These are phyloP conservation scores for Phialophora verrucosa DNA, from an alignment of 2,329 filamentous ascomycete species.

Conservation along the genomic window DNA sequence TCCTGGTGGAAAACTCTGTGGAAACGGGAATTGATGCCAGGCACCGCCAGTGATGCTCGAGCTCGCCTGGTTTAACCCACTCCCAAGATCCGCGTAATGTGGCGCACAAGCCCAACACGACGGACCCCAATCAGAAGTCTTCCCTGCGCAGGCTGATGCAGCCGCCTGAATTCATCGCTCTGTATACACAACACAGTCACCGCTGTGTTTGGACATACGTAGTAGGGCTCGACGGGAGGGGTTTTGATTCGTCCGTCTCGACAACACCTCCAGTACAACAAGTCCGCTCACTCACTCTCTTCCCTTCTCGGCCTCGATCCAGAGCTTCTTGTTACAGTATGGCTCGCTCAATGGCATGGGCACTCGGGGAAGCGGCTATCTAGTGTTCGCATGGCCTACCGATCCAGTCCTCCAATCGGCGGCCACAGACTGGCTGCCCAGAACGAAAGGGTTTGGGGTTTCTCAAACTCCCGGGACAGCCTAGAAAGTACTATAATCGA, in stretches of 20 bases:
- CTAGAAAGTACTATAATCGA: neutral
- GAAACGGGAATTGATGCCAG: neutral
- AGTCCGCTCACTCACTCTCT: neutral
- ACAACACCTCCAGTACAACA: neutral
- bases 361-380: slow-evolving; percentile 13
- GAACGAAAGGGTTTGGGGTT: neutral
- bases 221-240: neutral
- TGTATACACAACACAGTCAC: neutral
- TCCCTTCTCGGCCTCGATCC: neutral
- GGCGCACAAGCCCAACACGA: slow-evolving; percentile 7
- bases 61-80: slow-evolving; percentile 11
- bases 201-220: neutral
- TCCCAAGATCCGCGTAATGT: slow-evolving; percentile 1
- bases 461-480: slow-evolving; percentile 15
- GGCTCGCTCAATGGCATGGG: slow-evolving; percentile 2
- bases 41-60: slow-evolving; percentile 1
- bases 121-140: slow-evolving; percentile 2
- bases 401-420: slow-evolving; percentile 4
- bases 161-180: slow-evolving; percentile 3
- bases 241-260: neutral
- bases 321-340: neutral
- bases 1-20: neutral
- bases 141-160: slow-evolving; percentile 1
- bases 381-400: slow-evolving; percentile 7
- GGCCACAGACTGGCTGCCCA: neutral